Percentiles rank a stretch among this genome's conserved stretches.
These are phyloP conservation scores for Elsinoe batatas DNA, from an alignment of 2,329 filamentous ascomycete genomes.

Conservation along the genomic window DNA sequence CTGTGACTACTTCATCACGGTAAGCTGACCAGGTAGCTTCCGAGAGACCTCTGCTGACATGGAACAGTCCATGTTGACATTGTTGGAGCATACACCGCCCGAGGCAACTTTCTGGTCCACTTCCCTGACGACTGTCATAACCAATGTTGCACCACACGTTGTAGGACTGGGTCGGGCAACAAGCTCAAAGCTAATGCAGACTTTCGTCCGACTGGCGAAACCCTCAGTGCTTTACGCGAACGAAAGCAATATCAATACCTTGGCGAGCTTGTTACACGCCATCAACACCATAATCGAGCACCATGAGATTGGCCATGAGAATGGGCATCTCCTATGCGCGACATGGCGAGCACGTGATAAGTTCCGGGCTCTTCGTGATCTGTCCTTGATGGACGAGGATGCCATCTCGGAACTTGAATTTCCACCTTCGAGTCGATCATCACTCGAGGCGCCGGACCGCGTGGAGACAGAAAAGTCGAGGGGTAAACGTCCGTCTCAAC, in stretches of 20 bases:
- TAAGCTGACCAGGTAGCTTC: conserved; percentile 33
- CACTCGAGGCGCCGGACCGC: neutral
- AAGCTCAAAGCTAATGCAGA: conserved; percentile 72
- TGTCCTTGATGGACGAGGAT: conserved; percentile 13
- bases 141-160: conserved; percentile 81
- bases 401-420: conserved; percentile 5
- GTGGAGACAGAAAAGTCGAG: conserved; percentile 10
- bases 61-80: conserved; percentile 21
- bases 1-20: conserved; percentile 85
- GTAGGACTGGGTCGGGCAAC: conserved; percentile 65
- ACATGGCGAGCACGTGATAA: conserved; percentile 14
- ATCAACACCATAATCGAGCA: conserved; percentile 87
- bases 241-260: conserved; percentile 74
- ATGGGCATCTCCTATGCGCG: conserved; percentile 15
- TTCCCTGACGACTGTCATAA: conserved; percentile 80
- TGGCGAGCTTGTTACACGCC: conserved; percentile 75
- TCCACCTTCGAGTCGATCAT: conserved; percentile 4
- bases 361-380: conserved; percentile 4
- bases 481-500: conserved; percentile 9
- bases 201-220: conserved; percentile 86
- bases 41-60: neutral
- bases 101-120: conserved; percentile 56
- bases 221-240: conserved; percentile 88
- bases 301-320: conserved; percentile 36
- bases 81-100: conserved; percentile 49